These are phyloP conservation scores for Spergularia bocconei DNA, from an alignment of 148 eudicot genomes.

Conservation along the genomic window DNA sequence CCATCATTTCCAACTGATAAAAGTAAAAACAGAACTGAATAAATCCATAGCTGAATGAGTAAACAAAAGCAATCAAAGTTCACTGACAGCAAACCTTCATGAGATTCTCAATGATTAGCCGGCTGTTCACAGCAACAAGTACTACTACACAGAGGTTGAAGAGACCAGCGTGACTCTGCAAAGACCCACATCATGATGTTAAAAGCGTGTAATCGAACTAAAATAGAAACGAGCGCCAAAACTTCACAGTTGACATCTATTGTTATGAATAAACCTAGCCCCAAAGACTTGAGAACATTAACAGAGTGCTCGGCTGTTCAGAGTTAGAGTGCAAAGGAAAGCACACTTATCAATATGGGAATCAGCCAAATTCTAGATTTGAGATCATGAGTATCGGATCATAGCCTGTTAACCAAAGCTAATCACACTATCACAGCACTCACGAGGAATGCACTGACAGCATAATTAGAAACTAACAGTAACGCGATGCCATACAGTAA, in stretches of 20 bases:
- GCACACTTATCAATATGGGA: not conserved
- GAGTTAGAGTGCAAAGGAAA: not conserved
- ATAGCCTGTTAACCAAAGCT: not conserved
- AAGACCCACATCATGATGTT: conserved; percentile 1
- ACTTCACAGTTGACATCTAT: not conserved
- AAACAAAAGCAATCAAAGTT: conserved; percentile 5
- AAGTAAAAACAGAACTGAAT: not conserved
- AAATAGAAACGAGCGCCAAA: not conserved
- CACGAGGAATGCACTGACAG: not conserved
- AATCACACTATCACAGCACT: not conserved
- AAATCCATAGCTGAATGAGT: not conserved
- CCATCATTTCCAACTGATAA: not conserved
- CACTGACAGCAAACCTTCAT: conserved; percentile 66
- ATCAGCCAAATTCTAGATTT: not conserved
- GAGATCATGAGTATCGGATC: no score
- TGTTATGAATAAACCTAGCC: not conserved
- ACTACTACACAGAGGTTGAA: conserved; percentile 95
- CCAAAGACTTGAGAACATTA: not conserved
- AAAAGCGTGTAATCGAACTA: not conserved
- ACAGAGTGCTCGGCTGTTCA: not conserved
- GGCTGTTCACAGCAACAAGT: conserved; percentile 89
- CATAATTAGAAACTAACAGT: not conserved
- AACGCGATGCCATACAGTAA: not conserved
- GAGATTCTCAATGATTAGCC: conserved; percentile 94
- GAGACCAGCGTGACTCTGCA: conserved; percentile 97